Evolutionary conservation across 192 early-diverging fungal species (phyloP).

Genomic region (Mortierella claussenii): DNA sequence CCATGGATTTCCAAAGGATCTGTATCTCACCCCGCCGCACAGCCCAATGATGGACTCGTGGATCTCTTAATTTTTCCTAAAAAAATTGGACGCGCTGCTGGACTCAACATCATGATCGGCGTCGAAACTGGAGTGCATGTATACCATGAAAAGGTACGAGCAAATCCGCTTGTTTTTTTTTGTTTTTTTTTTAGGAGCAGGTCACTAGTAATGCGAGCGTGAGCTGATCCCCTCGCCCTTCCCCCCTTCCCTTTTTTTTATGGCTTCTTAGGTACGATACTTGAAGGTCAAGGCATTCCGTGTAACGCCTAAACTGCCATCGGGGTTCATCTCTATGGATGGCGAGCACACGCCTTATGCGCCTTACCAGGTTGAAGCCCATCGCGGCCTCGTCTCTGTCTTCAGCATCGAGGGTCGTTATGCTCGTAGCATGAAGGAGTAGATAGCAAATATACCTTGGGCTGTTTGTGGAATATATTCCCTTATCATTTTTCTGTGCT

Average conservation of each 20-base stretch:
- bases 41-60: slow-evolving; percentile 63
- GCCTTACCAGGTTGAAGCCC: slow-evolving; percentile 69
- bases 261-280: slow-evolving; percentile 58
- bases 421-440: slow-evolving; percentile 51
- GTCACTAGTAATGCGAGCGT: too few relatives aligned
- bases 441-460: too few relatives aligned
- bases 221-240: too few relatives aligned
- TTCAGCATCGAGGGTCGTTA: slow-evolving; percentile 57
- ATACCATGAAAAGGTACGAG: slow-evolving; percentile 54
- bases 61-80: slow-evolving; percentile 58
- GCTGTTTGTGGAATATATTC: too few relatives aligned
- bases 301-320: slow-evolving; percentile 51
- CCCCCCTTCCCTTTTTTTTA: not conserved
- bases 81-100: slow-evolving; percentile 32
- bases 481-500: too few relatives aligned
- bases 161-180: not conserved
- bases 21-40: slow-evolving; percentile 59
- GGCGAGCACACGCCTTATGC: slow-evolving; percentile 63
- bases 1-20: slow-evolving; percentile 61
- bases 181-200: not conserved
- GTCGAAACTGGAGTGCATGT: slow-evolving; percentile 62
- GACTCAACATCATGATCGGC: slow-evolving; percentile 51
- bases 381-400: slow-evolving; percentile 55
- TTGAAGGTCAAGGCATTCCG: slow-evolving; percentile 68
- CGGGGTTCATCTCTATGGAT: slow-evolving; percentile 63